A percentile compares a stretch with the other conserved stretches of the same genome.
phyloP scores from a whole-genome alignment of 2,329 filamentous ascomycete genomes.

The Stagonosporopsis tanaceti region DNA sequence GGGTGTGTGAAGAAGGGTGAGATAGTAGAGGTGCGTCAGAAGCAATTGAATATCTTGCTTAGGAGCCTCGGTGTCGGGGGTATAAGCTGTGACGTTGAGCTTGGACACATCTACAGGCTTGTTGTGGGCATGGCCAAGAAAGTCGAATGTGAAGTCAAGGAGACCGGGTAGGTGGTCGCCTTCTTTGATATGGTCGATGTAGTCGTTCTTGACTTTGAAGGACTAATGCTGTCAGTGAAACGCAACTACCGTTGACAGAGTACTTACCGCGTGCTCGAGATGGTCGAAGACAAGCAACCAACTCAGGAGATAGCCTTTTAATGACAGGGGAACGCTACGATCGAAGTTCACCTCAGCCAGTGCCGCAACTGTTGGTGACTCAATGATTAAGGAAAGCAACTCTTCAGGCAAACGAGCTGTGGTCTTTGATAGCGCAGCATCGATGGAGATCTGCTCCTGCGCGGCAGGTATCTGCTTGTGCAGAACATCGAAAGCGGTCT shows the following conservation, averaged over 20 bases:
- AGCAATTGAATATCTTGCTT: conserved; percentile 84
- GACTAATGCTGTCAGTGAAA: conserved; percentile 59
- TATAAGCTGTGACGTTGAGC: conserved; percentile 73
- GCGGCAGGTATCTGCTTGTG: conserved; percentile 78
- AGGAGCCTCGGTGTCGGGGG: conserved; percentile 65
- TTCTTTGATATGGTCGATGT: conserved; percentile 79
- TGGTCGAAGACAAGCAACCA: conserved; percentile 93
- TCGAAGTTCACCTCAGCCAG: conserved; percentile 72
- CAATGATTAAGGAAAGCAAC: conserved; percentile 81
- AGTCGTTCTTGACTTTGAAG: conserved; percentile 82
- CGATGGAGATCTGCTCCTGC: conserved; percentile 84
- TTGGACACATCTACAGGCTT: conserved; percentile 75
- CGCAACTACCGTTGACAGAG: too few species aligned
- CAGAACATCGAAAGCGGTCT: conserved; percentile 80
- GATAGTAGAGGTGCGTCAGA: conserved; percentile 84
- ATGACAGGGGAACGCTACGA: conserved; percentile 68
- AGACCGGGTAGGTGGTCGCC: conserved; percentile 73
- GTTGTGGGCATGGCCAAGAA: conserved; percentile 79
- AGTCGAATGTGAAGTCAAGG: conserved; percentile 81
- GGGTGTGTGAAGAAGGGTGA: conserved; percentile 78
- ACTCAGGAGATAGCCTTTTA: conserved; percentile 83
- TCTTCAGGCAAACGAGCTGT: conserved; percentile 81
- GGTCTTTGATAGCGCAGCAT: conserved; percentile 75
- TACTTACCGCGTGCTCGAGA: conserved; percentile 70
- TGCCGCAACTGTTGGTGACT: conserved; percentile 74